Evolutionary conservation across 768 basidiomycete genomes (phyloP).

Genomic region (Auriscalpium vulgare): DNA sequence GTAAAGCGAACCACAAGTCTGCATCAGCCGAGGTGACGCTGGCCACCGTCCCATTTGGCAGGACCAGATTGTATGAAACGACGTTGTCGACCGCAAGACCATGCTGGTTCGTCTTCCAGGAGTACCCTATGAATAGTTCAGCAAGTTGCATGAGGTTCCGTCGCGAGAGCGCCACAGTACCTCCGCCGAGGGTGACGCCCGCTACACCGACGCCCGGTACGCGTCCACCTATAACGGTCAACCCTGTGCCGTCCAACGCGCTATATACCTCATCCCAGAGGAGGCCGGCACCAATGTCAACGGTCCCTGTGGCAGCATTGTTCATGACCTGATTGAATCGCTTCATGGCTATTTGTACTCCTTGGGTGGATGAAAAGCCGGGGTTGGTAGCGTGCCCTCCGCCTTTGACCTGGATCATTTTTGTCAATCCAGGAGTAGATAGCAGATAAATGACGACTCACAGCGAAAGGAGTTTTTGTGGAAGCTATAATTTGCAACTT

Average conservation of each 20-base stretch:
- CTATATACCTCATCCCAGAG: conserved; percentile 22
- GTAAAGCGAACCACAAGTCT: conserved; percentile 9
- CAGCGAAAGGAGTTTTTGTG: conserved; percentile 9
- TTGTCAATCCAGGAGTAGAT: not conserved
- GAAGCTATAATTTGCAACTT: conserved; percentile 2
- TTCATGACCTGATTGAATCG: conserved; percentile 12
- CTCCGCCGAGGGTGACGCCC: conserved; percentile 20
- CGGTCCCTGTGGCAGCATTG: conserved; percentile 2
- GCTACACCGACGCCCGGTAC: conserved; percentile 18
- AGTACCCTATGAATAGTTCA: conserved; percentile 19
- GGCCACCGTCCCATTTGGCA: conserved; percentile 20
- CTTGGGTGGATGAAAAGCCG: conserved; percentile 20
- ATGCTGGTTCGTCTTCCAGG: conserved; percentile 24
- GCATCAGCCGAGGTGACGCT: conserved; percentile 1
- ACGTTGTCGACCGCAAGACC: conserved; percentile 29
- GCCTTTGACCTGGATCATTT: conserved; percentile 11
- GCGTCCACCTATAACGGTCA: conserved; percentile 19
- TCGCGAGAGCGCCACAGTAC: not conserved
- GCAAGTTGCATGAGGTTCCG: not conserved
- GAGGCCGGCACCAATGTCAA: conserved; percentile 16
- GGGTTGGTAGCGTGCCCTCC: conserved; percentile 19
- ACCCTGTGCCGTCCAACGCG: conserved; percentile 9
- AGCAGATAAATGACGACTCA: not conserved
- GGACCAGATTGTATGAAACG: conserved; percentile 19
- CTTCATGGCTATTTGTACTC: conserved; percentile 21